These are phyloP conservation scores for Aureobasidium lini DNA, from an alignment of 2,329 filamentous ascomycete species.

Conservation along the genomic window DNA sequence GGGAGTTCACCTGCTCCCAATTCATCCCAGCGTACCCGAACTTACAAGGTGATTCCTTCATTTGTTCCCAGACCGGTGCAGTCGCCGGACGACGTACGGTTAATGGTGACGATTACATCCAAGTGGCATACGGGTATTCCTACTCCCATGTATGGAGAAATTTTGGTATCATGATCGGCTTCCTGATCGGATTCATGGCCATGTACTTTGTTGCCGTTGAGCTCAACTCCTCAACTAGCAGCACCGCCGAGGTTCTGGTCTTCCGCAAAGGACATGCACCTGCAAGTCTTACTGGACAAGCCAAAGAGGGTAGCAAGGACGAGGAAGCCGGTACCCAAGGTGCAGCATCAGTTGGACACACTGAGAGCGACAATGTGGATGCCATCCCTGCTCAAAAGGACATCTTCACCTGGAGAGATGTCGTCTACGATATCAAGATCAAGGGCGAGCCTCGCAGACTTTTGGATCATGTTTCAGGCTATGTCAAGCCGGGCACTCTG, in stretches of 20 bases:
- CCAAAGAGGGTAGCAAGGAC: constrained; percentile 27
- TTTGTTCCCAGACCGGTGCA: constrained; percentile 33
- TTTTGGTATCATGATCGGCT: constrained; percentile 58
- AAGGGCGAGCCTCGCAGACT: constrained; percentile 69
- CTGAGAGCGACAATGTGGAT: constrained; percentile 27
- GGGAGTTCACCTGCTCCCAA: constrained; percentile 27
- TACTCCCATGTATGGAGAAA: constrained; percentile 46
- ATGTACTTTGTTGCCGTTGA: constrained; percentile 59
- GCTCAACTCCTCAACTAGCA: constrained; percentile 55
- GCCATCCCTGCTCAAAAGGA: constrained; percentile 49
- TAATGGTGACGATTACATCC: constrained; percentile 29
- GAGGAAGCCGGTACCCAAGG: constrained; percentile 36
- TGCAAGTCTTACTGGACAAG: constrained; percentile 20
- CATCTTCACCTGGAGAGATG: constrained; percentile 78
- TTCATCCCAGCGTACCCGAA: constrained; percentile 32
- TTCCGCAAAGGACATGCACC: constrained; percentile 37
- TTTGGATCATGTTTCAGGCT: constrained; percentile 79
- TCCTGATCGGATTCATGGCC: constrained; percentile 56
- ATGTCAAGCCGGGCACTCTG: constrained; percentile 86
- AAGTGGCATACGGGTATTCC: constrained; percentile 30
- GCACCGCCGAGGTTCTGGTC: constrained; percentile 61
- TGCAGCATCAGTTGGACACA: neutral
- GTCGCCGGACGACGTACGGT: constrained; percentile 32
- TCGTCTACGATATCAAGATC: constrained; percentile 74
- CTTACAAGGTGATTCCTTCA: constrained; percentile 25